Base-by-base conservation (phyloP, 208 protist genomes). In the Wallacemonas sp. region DNA sequence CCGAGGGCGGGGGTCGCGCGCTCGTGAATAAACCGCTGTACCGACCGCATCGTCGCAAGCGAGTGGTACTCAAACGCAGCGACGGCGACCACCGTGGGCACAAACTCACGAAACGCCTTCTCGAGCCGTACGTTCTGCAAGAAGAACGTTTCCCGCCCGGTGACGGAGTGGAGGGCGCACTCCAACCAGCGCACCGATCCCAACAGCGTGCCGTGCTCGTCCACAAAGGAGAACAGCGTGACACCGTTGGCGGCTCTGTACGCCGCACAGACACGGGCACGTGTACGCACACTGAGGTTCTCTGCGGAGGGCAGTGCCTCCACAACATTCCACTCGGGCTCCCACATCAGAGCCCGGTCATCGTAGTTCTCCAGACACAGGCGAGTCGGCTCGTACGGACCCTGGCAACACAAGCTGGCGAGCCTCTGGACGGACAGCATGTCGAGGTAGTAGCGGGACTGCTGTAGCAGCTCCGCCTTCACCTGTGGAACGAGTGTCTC, bases 271-370 rank as follows among this genome's bases (percentile, higher is more conserved):
- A 95, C 84, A 62, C 86, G 89, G 13, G 66, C 30, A 34, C 42
- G 59, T 0, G 42, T 17, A 21, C 64, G 55, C 21, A 33, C 22
- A 27, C 55, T 36, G 59, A 26, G 17, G 30, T 21, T 63, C 2
- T 32, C 19, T 5, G 27, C 19, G 9, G 69, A n/a, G 9, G 80
- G 67, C n/a, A 94, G 72, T 27, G 89, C 86, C 72, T 95, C 89
- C 26, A 93, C 86, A 13, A 91, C 62, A 71, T 95, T 95, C 85
- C 85, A 93, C 61, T 89, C 75, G 21, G 81, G 78, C 29, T 92
- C 79, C 89, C 89, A 95, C 48, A 74, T 54, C 4, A 81, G 72
- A 53, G 70, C 68, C 2, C 73, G 68, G 0, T 73, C 71, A 46
- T 77, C 70, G 58, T 79, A 95, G 58, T 68, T 72, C 26, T 81